These are phyloP conservation scores for Arachis stenosperma DNA, from an alignment of 306 rosid species.

Conservation along the genomic window DNA sequence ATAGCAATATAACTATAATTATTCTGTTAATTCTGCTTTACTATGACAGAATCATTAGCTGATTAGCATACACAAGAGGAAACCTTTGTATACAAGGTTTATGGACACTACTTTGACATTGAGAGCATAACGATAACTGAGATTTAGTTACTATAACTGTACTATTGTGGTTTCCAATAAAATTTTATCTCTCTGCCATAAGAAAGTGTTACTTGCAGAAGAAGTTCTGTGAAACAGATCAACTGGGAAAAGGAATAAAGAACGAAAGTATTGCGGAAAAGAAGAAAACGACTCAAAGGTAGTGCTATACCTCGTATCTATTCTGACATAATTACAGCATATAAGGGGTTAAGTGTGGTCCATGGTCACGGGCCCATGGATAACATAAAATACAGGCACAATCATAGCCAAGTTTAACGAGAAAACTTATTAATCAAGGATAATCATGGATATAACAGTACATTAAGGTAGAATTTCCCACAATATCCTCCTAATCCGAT, in stretches of 20 bases:
- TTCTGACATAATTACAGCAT: neutral
- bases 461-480: neutral
- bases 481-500: too few relatives aligned
- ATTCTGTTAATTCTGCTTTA: neutral
- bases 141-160: too few relatives aligned
- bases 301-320: constrained; percentile 13
- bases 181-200: too few relatives aligned
- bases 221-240: too few relatives aligned
- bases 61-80: neutral
- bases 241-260: neutral
- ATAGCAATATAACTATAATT: neutral
- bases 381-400: neutral
- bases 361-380: neutral
- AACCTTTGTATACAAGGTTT: neutral
- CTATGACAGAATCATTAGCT: neutral
- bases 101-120: too few relatives aligned
- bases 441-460: neutral
- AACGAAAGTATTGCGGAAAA: neutral
- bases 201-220: too few relatives aligned
- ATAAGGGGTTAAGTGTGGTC: neutral
- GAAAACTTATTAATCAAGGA: neutral
- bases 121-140: too few relatives aligned
- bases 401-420: neutral
- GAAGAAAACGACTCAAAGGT: constrained; percentile 23
- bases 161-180: too few relatives aligned